Base-by-base conservation (phyloP, 352 stramenopile species). In the Pythium phragmitis region DNA sequence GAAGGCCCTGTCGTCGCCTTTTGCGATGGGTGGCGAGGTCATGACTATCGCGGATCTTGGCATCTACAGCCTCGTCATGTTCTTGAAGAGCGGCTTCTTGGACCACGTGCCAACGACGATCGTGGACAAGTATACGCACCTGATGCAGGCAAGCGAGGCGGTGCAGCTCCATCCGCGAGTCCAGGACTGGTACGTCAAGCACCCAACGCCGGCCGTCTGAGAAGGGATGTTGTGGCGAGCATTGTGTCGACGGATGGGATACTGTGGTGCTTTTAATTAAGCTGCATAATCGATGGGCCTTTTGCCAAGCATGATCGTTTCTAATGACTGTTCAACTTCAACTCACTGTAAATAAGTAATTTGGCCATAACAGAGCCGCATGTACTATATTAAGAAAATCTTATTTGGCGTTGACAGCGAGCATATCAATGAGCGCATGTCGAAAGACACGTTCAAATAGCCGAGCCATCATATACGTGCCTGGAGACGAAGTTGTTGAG, bases 1-100 rank as follows among this genome's bases (percentile, higher is more conserved):
- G 30, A n/a, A 33, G 33, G 72, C 26, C 26, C 26, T 30, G 26
- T 30, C 26, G 26, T 30, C 26, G 26, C 26, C 26, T 5, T 30
- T 74, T 49, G 67, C 70, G 11, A 69, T 80, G 23, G 68, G 72
- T 9, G 55, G 46, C 12, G 57, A 70, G 11, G 51, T 43, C 14
- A 19, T 26, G 16, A 87, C 79, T 6, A 65, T 85, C 12, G 82
- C 79, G 0, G 82, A 91, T 45, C 57, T 91, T 3, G 76, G 71
- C 12, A 76, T 91, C 45, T 83, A 82, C 50, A 63, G 62, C 19
- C 43, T 83, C 8, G 21, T 86, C 9, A 14, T 46, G 41, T 66
- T 66, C 14, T 55, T 67, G 7, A 17, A 43, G 30, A 48, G 39
- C 2, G 53, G 58, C n/a, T 52, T 58, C 41, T 6, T 67, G 16